A percentile compares a stretch with the other conserved stretches of the same genome.
Evolutionary conservation across 202 grass and related monocot species (phyloP).

Genomic region (Cymbopogon flexuosus): DNA sequence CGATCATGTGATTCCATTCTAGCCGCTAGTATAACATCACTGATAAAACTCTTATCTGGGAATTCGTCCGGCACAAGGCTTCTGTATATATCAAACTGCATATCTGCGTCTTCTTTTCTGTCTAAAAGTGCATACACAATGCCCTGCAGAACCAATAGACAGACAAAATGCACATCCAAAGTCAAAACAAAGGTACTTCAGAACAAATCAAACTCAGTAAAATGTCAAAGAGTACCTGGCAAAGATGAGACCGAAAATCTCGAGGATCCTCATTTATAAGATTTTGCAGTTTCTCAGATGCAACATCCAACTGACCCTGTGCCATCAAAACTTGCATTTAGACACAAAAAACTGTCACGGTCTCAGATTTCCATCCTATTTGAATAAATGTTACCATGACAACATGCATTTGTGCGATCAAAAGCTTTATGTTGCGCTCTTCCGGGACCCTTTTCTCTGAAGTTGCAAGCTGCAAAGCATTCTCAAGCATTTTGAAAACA

Average conservation of each 20-base stretch:
- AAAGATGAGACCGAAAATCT: constrained; percentile 84
- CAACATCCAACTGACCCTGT: constrained; percentile 65
- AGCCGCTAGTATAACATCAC: constrained; percentile 56
- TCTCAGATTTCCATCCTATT: not conserved
- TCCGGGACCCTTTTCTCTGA: constrained; percentile 65
- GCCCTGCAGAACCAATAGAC: constrained; percentile 43
- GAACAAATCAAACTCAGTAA: not conserved
- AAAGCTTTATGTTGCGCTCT: constrained; percentile 74
- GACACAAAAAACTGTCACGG: not conserved
- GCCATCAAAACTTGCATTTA: constrained; percentile 9
- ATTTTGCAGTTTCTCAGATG: constrained; percentile 60
- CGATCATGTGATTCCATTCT: constrained; percentile 53
- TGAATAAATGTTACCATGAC: constrained; percentile 43
- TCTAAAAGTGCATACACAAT: constrained; percentile 81
- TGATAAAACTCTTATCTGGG: constrained; percentile 80
- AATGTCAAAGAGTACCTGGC: constrained; percentile 51
- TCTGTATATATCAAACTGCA: constrained; percentile 59
- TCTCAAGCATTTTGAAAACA: constrained; percentile 73
- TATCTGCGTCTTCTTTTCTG: constrained; percentile 64
- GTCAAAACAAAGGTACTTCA: not conserved
- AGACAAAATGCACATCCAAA: not conserved
- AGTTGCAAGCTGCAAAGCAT: constrained; percentile 71
- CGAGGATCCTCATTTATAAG: constrained; percentile 70
- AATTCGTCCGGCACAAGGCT: constrained; percentile 85
- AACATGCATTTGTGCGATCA: constrained; percentile 91